A percentile compares a stretch with the other conserved stretches of the same genome.
Evolutionary conservation across 208 protist genomes (phyloP).

Genomic region (Trypanosoma congolense): DNA sequence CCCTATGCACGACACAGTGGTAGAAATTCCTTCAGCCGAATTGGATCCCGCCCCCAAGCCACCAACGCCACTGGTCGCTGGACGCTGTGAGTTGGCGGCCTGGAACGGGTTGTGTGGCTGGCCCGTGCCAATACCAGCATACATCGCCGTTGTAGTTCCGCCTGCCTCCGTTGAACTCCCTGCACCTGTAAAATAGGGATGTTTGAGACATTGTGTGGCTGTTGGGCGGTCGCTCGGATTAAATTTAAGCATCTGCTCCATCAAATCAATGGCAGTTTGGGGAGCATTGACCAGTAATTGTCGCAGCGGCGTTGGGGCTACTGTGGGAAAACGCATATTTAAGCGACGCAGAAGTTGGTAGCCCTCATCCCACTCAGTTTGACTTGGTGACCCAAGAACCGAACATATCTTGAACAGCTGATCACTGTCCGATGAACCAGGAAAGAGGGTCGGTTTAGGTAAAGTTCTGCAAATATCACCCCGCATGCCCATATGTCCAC

Average conservation of each 20-base stretch:
- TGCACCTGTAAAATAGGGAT: constrained; percentile 92
- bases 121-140: constrained; percentile 74
- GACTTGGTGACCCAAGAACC: constrained; percentile 86
- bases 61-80: constrained; percentile 5
- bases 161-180: constrained; percentile 15
- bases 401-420: constrained; percentile 96
- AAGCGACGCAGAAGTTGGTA: constrained; percentile 85
- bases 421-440: constrained; percentile 92
- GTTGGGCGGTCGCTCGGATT: constrained; percentile 95
- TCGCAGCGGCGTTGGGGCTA: constrained; percentile 82
- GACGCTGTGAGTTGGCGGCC: constrained; percentile 25
- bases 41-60: constrained; percentile 36
- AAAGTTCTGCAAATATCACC: constrained; percentile 95
- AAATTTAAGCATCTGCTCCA: constrained; percentile 93
- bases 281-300: constrained; percentile 88
- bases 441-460: constrained; percentile 93
- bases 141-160: constrained; percentile 60
- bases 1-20: constrained; percentile 16
- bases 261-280: constrained; percentile 93
- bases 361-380: constrained; percentile 90
- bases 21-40: constrained; percentile 40
- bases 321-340: constrained; percentile 94
- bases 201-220: constrained; percentile 88
- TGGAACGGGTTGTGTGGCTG: constrained; percentile 90
- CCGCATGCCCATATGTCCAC: constrained; percentile 97